Conservation (phyloP, 2,329 filamentous ascomycete genomes). For the Thelonectria olida region DNA sequence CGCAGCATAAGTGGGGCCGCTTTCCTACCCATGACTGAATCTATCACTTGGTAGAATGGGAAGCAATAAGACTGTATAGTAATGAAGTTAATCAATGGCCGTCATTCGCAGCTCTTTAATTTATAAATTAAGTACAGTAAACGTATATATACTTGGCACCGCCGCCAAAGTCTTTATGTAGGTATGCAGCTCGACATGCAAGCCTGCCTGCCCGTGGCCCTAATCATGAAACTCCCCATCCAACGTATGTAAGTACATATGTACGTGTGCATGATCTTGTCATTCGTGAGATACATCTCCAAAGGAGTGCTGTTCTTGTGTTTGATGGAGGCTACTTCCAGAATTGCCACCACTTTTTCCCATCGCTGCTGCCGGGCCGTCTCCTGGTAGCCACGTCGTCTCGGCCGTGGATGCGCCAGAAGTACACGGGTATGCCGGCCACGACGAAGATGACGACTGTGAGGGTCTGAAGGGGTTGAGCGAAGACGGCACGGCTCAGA, state of each 20-base stretch:
- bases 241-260: not conserved
- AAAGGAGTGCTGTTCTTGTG: not conserved
- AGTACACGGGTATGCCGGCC: slow-evolving; percentile 87
- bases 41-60: too few relatives aligned
- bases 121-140: not conserved
- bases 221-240: not conserved
- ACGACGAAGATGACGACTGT: slow-evolving; percentile 87
- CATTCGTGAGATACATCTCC: not conserved
- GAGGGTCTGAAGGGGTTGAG: slow-evolving; percentile 88
- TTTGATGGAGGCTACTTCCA: slow-evolving; percentile 53
- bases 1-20: too few relatives aligned
- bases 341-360: slow-evolving; percentile 66
- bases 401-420: slow-evolving; percentile 79
- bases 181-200: not conserved
- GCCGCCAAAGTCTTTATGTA: not conserved
- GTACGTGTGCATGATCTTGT: not conserved
- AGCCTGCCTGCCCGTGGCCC: not conserved
- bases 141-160: not conserved
- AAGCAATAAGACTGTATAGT: too few relatives aligned
- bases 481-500: slow-evolving; percentile 87
- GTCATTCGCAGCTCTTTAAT: not conserved
- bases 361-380: slow-evolving; percentile 41
- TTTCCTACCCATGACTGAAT: too few relatives aligned
- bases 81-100: too few relatives aligned
- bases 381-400: slow-evolving; percentile 60